phyloP scores from a whole-genome alignment of 192 early-diverging fungal species.

The Linderina pennispora region DNA sequence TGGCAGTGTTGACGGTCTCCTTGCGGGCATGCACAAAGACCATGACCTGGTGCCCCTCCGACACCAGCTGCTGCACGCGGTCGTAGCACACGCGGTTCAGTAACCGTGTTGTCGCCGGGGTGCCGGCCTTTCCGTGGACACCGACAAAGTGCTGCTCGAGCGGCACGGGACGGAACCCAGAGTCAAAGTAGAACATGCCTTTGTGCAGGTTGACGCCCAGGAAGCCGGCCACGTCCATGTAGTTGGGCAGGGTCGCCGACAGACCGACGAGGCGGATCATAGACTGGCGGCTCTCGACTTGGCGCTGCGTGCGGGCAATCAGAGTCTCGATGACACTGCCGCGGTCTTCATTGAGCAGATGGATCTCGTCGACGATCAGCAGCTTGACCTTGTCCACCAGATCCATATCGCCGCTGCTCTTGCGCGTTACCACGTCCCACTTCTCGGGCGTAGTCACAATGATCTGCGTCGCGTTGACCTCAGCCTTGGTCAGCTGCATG shows the following conservation, averaged over 20 bases:
- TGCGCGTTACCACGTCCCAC: conserved; percentile 99
- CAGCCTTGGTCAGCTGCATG: conserved; percentile 95
- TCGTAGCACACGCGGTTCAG: conserved; percentile 87
- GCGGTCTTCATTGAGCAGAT: conserved; percentile 93
- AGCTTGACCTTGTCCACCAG: conserved; percentile 84
- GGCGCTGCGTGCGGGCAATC: conserved; percentile 88
- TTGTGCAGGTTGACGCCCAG: conserved; percentile 87
- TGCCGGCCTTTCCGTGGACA: conserved; percentile 82
- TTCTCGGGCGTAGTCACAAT: conserved; percentile 99
- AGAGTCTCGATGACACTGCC: conserved; percentile 96
- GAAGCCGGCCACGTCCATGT: conserved; percentile 90
- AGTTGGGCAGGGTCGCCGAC: conserved; percentile 98
- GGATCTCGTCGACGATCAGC: conserved; percentile 97
- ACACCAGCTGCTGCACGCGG: conserved; percentile 65
- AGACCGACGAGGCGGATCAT: conserved; percentile 96
- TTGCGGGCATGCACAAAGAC: conserved; percentile 99
- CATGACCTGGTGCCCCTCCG: conserved; percentile 94
- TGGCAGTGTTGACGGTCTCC: conserved; percentile 94
- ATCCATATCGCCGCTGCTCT: conserved; percentile 90
- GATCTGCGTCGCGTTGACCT: conserved; percentile 91
- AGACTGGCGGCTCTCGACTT: conserved; percentile 85
- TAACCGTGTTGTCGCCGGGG: conserved; percentile 51
- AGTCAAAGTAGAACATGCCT: conserved; percentile 97
- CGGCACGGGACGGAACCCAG: conserved; percentile 90
- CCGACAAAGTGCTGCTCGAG: conserved; percentile 95